Base-by-base conservation (phyloP, 805 yeast species). In the Metschnikowia orientalis region DNA sequence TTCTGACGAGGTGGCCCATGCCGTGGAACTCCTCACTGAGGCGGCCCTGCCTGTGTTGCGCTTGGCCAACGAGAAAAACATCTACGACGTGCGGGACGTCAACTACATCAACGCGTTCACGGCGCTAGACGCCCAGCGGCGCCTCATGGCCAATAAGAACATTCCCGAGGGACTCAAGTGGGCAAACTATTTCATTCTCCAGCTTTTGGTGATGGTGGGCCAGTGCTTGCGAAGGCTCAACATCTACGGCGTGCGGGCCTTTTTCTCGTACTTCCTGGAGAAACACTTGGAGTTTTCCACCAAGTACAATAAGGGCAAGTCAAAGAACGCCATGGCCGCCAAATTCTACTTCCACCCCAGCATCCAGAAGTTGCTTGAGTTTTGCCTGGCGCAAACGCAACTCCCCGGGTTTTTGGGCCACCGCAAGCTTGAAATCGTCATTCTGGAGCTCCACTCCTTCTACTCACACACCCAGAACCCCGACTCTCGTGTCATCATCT, bases 211-310 rank as follows among this genome's bases (percentile, higher is more conserved):
- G 4, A 75, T 77, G 22, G 79, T 81, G 5, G 95, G 95, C 0
- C 88, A 76, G 48, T 75, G 81, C 61, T 56, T 79, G 16, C 65
- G 78, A 48, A 54, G 89, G 37, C 61, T 92, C 21, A 80, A 79
- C 46, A 76, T 84, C 12, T 94, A 92, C 56, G 97, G 98, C 0
- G 63, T 90, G 6, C 59, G 72, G 28, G 79, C 94, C 0, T 92
- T 92, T 50, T 81, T 74, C 54, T 63, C 70, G 5, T 83, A 81
- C 53, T 80, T 79, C 51, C 48, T 55, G 23, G 80, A 78, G 34
- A 81, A 81, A 41, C 61, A 69, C 52, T 56, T 56, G 13, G 79
- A 79, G 52, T 73, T 76, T 50, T 66, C 75, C 19, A 66, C 82
- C 2, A 81, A 81, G 51, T 74, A 62, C 48, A 69, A 64, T 27